Percentiles rank a stretch among this genome's conserved stretches.
These are phyloP conservation scores for Candida pini DNA, from an alignment of 805 yeast species.

Conservation along the genomic window DNA sequence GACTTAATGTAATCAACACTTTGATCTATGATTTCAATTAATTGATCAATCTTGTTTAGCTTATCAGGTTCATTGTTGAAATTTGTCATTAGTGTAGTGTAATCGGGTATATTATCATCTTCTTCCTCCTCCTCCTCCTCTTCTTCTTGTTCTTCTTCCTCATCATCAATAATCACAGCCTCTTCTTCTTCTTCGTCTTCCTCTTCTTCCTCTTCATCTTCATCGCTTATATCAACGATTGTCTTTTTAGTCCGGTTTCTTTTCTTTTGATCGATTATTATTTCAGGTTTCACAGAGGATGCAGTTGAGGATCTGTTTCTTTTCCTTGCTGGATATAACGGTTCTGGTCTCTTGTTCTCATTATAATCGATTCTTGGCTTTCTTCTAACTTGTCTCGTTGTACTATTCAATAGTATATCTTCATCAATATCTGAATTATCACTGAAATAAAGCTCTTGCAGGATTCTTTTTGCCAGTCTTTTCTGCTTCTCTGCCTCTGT, in stretches of 20 bases:
- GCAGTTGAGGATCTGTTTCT: no score
- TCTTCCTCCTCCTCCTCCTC: no score
- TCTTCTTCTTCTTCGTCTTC: constrained; percentile 3
- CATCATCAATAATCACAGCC: constrained; percentile 2
- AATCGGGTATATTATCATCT: no score
- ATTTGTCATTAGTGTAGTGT: no score
- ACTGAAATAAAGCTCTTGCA: constrained; percentile 18
- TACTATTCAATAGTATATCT: constrained; percentile 8
- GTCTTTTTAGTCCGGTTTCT: no score
- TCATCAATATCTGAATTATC: constrained; percentile 22
- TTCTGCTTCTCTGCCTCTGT: constrained; percentile 6
- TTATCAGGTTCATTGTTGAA: no score
- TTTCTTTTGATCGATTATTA: no score
- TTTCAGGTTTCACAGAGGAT: no score
- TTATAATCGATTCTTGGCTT: constrained; percentile 20
- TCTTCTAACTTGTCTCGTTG: constrained; percentile 13
- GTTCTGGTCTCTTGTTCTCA: constrained; percentile 15
- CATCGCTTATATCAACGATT: not conserved
- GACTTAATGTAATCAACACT: constrained; percentile 19
- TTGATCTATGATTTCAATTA: constrained; percentile 28
- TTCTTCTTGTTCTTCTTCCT: no score
- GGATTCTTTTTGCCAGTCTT: constrained; percentile 12
- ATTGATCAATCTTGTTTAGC: constrained; percentile 29
- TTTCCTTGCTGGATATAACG: not conserved
- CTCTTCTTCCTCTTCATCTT: constrained; percentile 1